A percentile compares a stretch with the other conserved stretches of the same genome.
Conservation (phyloP, 2,329 filamentous ascomycete species). For the Thielaviopsis euricoi region DNA sequence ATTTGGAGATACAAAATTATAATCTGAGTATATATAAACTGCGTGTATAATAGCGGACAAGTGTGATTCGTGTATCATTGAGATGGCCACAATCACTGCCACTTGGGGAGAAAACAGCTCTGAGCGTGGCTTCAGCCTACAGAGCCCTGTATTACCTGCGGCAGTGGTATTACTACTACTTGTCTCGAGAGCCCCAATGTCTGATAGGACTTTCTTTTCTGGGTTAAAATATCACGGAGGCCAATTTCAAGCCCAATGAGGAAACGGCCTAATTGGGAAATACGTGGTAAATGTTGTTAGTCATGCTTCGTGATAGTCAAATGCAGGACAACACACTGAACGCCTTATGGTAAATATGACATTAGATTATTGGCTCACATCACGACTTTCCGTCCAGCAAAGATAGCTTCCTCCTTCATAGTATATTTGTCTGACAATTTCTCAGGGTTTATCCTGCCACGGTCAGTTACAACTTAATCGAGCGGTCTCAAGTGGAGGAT, state of each 20-base stretch:
- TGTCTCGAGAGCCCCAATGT: neutral
- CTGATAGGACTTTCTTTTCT: neutral
- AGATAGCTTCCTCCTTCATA: no score
- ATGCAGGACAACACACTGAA: neutral
- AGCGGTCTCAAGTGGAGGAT: no score
- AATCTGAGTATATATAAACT: no score
- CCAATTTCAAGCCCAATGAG: neutral
- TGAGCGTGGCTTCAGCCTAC: neutral
- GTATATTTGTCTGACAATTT: neutral
- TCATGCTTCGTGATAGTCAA: neutral
- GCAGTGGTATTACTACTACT: no score
- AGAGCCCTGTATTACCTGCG: no score
- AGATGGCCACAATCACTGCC: neutral
- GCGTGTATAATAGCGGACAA: no score
- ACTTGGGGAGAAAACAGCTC: neutral
- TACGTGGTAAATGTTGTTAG: neutral
- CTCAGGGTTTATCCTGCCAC: neutral
- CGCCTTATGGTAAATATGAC: no score
- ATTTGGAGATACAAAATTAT: no score
- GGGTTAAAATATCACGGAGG: neutral
- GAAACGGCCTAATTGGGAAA: neutral
- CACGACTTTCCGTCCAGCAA: neutral
- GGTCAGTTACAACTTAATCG: neutral
- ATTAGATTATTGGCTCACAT: neutral
- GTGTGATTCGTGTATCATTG: neutral